Conservation (phyloP, 2,329 filamentous ascomycete genomes). For the Aspergillus sp. region DNA sequence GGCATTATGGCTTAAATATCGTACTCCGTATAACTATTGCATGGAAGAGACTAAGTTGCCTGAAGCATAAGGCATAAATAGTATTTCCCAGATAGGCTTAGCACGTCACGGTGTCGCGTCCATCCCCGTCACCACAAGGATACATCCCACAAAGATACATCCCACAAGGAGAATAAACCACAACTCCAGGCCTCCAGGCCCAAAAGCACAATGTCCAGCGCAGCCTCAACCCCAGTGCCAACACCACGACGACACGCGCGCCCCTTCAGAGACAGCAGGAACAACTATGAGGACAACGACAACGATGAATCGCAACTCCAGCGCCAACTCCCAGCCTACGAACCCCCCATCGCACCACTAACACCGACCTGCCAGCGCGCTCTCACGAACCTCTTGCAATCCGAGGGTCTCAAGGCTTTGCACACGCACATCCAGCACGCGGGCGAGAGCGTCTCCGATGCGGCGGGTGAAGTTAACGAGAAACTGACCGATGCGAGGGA, state of each 20-base stretch:
- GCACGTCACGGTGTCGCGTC: no score
- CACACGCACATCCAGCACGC: conserved; percentile 43
- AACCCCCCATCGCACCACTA: conserved; percentile 46
- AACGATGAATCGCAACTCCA: conserved; percentile 3
- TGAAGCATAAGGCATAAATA: no score
- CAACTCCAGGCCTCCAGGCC: no score
- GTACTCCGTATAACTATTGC: conserved; percentile 2
- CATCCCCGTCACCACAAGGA: no score
- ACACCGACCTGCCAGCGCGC: conserved; percentile 39
- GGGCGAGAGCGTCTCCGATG: conserved; percentile 39
- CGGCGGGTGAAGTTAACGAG: conserved; percentile 51
- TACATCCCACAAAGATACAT: no score
- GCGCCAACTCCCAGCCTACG: conserved; percentile 38
- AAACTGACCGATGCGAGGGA: conserved; percentile 35
- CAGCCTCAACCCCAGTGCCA: conserved; percentile 10
- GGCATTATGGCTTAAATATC: not conserved
- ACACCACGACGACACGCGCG: conserved; percentile 11
- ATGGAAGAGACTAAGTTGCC: not conserved
- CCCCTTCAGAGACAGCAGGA: no score
- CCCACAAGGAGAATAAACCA: no score
- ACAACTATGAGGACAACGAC: conserved; percentile 4
- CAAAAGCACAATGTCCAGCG: no score
- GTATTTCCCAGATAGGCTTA: no score
- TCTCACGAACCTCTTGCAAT: conserved; percentile 39
- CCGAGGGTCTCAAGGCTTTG: conserved; percentile 37